These are phyloP conservation scores for Colletotrichum lini DNA, from an alignment of 2,329 filamentous ascomycete genomes.

Conservation along the genomic window DNA sequence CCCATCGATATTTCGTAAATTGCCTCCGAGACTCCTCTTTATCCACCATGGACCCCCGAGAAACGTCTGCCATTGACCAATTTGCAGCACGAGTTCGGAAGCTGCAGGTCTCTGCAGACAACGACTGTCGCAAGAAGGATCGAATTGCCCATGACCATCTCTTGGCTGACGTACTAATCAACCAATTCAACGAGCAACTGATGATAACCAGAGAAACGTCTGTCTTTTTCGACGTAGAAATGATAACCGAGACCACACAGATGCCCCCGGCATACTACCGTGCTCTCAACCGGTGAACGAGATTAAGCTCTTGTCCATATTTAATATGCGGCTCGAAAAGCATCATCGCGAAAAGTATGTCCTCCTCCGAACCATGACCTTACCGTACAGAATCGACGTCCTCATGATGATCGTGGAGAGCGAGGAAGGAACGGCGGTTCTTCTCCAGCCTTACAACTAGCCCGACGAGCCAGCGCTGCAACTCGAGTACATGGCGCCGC, in stretches of 20 bases:
- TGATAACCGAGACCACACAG: conserved; percentile 4
- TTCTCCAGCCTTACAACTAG: conserved; percentile 60
- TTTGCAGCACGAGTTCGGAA: neutral
- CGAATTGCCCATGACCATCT: conserved; percentile 8
- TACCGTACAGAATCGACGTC: conserved; percentile 40
- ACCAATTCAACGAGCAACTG: neutral
- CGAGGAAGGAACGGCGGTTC: conserved; percentile 51
- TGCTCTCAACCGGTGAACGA: conserved; percentile 42
- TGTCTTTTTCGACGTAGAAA: neutral
- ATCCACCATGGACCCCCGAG: conserved; percentile 20
- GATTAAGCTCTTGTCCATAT: conserved; percentile 47
- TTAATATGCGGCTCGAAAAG: conserved; percentile 49
- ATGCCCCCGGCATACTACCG: conserved; percentile 45
- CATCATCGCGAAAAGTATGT: conserved; percentile 47
- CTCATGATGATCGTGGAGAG: conserved; percentile 56
- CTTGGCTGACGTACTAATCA: neutral
- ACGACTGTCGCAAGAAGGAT: neutral
- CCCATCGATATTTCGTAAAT: neutral
- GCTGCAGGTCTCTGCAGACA: neutral
- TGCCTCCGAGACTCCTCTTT: neutral
- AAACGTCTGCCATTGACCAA: neutral
- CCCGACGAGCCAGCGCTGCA: conserved; percentile 53
- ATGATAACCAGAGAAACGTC: neutral
- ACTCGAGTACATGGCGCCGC: conserved; percentile 51
- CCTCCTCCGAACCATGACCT: conserved; percentile 44